Evolutionary conservation across 2,329 filamentous ascomycete genomes (phyloP).

Genomic region (Paracamarosporium sp.): DNA sequence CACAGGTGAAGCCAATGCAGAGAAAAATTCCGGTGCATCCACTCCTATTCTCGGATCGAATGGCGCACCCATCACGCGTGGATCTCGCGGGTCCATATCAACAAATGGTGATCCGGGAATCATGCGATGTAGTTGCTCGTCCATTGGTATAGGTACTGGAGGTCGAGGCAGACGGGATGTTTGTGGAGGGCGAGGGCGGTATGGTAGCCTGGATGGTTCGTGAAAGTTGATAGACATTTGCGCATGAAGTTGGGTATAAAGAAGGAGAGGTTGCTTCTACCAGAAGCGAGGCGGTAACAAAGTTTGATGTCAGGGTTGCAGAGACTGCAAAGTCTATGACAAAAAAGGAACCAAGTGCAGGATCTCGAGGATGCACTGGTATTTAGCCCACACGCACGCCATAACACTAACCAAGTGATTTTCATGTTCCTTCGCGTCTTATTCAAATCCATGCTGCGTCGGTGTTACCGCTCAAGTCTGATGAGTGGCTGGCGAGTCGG

Average conservation of each 20-base stretch:
- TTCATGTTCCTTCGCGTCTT: neutral
- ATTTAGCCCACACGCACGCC: neutral
- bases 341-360: constrained; percentile 9
- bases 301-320: neutral
- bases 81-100: constrained; percentile 19
- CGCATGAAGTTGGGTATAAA: neutral
- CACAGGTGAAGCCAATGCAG: constrained; percentile 11
- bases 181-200: neutral
- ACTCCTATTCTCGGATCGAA: constrained; percentile 18
- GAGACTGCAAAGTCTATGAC: neutral
- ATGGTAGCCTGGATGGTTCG: constrained; percentile 1
- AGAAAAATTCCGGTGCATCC: constrained; percentile 21
- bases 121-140: constrained; percentile 13
- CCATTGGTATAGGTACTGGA: constrained; percentile 13
- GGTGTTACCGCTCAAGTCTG: neutral
- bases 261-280: neutral
- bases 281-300: constrained; percentile 3
- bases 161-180: constrained; percentile 14
- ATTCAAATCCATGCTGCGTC: neutral
- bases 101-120: constrained; percentile 14
- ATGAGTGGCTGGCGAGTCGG: neutral
- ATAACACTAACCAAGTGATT: neutral
- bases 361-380: constrained; percentile 2
- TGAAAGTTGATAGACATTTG: constrained; percentile 7
- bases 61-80: constrained; percentile 14